Evolutionary conservation across 108 stramenopile genomes (phyloP), one percentile per base, ranked within the genome.

Genomic region (Skeletonema costatum): DNA sequence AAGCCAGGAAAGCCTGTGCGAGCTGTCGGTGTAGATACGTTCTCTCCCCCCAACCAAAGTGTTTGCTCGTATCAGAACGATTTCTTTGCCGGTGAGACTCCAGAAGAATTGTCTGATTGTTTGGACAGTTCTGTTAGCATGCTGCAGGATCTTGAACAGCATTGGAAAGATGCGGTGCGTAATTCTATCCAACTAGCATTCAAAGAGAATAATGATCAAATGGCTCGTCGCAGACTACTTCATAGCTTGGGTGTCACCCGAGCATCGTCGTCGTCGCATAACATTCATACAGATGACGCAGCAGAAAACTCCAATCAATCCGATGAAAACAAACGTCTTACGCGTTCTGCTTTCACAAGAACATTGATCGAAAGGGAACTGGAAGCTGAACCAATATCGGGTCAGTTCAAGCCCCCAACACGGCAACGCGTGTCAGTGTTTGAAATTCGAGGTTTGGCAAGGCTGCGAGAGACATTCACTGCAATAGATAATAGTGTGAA

Each of bases 81-180:
- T 63, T 80, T 75, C 64, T 74, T 53, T 64, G 67, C 77, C 2
- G 81, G 84, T 2, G 94, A 95, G 81, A 81, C 85, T 29, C 83
- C 86, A 30, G 89, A 89, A 19, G 94, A 96, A 75, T 79, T 96
- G 66, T 87, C 88, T 29, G 89, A 92, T 64, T 88, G 91, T 44
- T 75, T 96, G 32, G 92, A 96, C 71, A 80, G 87, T 13, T 90
- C 94, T 14, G 92, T 93, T 17, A 88, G 90, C 35, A 92, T 96
- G 92, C 67, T 96, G 39, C 94, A 96, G 74, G 94, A 96, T 85
- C 79, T 96, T 60, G 92, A 93, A 80, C 89, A 95, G 82, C 88
- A 93, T 67, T 91, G 92, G 62, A 93, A 92, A 82, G 92, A 96
- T 86, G 91, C 91, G 17, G 92, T 95, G 60, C 84, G 92, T 21